These are phyloP conservation scores for Sporothrix humicola DNA, from an alignment of 2,329 filamentous ascomycete genomes.

Conservation along the genomic window DNA sequence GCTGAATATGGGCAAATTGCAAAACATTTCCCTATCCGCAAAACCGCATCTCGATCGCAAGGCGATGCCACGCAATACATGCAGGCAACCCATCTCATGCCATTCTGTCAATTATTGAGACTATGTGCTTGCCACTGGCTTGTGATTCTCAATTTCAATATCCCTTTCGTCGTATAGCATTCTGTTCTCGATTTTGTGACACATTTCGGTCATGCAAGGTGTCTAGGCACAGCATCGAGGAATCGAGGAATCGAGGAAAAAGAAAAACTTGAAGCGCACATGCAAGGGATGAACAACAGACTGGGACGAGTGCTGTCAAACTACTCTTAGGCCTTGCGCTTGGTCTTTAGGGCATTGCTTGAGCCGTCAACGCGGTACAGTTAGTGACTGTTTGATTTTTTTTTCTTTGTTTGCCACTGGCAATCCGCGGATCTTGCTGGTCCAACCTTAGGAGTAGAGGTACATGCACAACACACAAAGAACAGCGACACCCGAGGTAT, in stretches of 20 bases:
- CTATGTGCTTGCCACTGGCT: not conserved
- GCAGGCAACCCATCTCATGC: not conserved
- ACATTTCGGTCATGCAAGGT: not conserved
- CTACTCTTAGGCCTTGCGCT: not conserved
- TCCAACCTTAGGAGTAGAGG: not conserved
- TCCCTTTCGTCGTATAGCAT: not conserved
- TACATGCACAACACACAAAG: not conserved
- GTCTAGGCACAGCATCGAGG: not conserved
- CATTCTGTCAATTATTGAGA: not conserved
- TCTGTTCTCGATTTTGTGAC: not conserved
- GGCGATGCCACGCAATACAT: constrained; percentile 5
- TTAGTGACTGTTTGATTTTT: not conserved
- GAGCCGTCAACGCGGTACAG: not conserved
- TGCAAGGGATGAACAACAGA: not conserved
- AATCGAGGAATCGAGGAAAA: no score
- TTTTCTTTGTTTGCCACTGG: constrained; percentile 1
- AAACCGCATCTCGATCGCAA: not conserved
- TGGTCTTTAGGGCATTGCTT: not conserved
- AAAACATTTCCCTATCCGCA: not conserved
- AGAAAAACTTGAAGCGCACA: not conserved
- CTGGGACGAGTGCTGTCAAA: not conserved
- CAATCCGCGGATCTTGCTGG: constrained; percentile 4
- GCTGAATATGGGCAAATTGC: not conserved
- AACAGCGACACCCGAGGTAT: not conserved
- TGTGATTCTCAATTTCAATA: not conserved